Conservation (phyloP, 306 rosid genomes). For the Abrus precatorius region DNA sequence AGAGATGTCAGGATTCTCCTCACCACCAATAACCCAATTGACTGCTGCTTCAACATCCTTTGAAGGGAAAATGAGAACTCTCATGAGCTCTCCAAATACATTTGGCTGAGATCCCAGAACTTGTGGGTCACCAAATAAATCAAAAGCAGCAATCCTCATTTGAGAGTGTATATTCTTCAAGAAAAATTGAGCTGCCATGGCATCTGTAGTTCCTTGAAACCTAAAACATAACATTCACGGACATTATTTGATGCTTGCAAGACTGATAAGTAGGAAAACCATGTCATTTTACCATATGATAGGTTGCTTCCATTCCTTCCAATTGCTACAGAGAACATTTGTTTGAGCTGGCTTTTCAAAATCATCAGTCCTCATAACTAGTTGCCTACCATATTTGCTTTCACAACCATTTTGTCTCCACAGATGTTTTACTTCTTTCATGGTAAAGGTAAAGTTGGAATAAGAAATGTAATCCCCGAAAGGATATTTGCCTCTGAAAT, state of each 20-base stretch:
- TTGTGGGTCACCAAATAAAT: conserved; percentile 81
- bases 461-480: conserved; percentile 88
- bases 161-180: conserved; percentile 83
- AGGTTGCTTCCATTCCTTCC: conserved; percentile 94
- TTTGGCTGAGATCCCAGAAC: conserved; percentile 75
- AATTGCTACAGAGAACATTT: conserved; percentile 88
- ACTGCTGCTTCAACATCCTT: conserved; percentile 85
- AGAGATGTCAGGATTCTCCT: conserved; percentile 84
- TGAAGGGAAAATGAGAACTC: conserved; percentile 86
- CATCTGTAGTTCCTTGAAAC: conserved; percentile 97
- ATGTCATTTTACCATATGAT: conserved; percentile 78
- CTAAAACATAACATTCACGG: conserved; percentile 60
- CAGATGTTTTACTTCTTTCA: conserved; percentile 90
- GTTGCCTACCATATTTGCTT: conserved; percentile 70
- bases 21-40: conserved; percentile 75
- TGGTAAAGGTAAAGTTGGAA: conserved; percentile 77
- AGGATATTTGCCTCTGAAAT: conserved; percentile 87
- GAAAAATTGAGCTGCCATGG: conserved; percentile 89
- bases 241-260: conserved; percentile 48
- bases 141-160: conserved; percentile 82
- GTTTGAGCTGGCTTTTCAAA: conserved; percentile 90
- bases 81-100: conserved; percentile 96
- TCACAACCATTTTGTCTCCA: conserved; percentile 89
- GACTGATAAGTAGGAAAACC: conserved; percentile 30
- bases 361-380: conserved; percentile 89